These are phyloP conservation scores for Stachybotrys chlorohalonatus DNA, from an alignment of 2,329 filamentous ascomycete genomes.

Conservation along the genomic window DNA sequence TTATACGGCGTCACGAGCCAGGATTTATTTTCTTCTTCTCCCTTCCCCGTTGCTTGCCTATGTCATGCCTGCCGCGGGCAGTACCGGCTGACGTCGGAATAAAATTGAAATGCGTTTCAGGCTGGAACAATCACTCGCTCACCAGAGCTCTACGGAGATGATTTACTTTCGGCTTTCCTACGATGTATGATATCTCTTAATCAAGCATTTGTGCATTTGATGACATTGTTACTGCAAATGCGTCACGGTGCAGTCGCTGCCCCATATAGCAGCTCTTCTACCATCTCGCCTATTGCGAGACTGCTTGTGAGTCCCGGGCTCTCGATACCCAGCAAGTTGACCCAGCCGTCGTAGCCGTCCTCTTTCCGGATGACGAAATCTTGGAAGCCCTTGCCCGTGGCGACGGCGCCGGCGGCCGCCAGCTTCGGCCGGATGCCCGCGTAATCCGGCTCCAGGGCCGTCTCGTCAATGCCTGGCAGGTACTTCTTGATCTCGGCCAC, in stretches of 20 bases:
- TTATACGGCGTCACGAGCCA: neutral
- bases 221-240: neutral
- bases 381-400: slow-evolving; percentile 58
- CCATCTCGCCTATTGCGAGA: slow-evolving; percentile 76
- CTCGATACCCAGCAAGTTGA: slow-evolving; percentile 89
- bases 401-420: slow-evolving; percentile 47
- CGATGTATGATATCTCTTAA: neutral
- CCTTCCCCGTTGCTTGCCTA: too few species aligned
- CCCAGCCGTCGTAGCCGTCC: slow-evolving; percentile 69
- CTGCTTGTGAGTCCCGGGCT: slow-evolving; percentile 84
- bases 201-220: neutral
- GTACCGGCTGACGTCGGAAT: neutral
- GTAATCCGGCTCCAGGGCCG: slow-evolving; percentile 69
- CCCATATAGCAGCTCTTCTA: slow-evolving; percentile 43
- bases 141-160: neutral
- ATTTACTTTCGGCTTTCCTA: neutral
- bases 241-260: neutral
- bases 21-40: too few species aligned
- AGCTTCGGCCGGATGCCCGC: slow-evolving; percentile 89
- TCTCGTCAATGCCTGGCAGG: slow-evolving; percentile 61
- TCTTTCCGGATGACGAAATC: slow-evolving; percentile 79
- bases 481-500: slow-evolving; percentile 69
- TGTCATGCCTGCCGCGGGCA: too few species aligned
- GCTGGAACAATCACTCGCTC: neutral
- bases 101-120: neutral